Conservation (phyloP, 2,329 filamentous ascomycete genomes). For the Diaporthe nobilis region DNA sequence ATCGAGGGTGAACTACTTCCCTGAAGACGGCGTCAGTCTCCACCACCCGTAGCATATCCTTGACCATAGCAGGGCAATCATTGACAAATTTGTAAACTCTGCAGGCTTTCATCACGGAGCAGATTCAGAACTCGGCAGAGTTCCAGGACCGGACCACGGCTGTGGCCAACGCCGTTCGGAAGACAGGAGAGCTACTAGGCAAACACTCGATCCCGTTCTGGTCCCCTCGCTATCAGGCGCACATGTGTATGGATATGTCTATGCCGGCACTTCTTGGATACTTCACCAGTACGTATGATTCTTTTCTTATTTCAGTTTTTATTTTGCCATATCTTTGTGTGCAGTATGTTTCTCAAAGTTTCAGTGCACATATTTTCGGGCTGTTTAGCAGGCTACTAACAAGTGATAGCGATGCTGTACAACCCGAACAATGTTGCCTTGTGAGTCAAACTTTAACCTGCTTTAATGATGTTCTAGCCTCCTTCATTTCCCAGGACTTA, state of each 20-base stretch:
- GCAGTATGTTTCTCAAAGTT: too few relatives aligned
- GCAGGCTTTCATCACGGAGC: slow-evolving; percentile 53
- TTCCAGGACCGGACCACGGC: slow-evolving; percentile 51
- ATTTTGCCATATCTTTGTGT: not conserved
- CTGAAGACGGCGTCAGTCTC: slow-evolving; percentile 51
- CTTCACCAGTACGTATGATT: slow-evolving; percentile 54
- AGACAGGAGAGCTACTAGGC: slow-evolving; percentile 56
- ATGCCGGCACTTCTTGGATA: slow-evolving; percentile 61
- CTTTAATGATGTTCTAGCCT: rapidly evolving
- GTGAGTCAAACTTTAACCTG: not conserved
- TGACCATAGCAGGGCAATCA: slow-evolving; percentile 16
- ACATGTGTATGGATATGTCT: slow-evolving; percentile 60
- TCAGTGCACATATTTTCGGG: rapidly evolving
- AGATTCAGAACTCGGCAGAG: slow-evolving; percentile 51
- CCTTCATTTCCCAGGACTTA: not conserved
- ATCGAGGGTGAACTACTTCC: slow-evolving; percentile 36
- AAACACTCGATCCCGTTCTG: slow-evolving; percentile 61
- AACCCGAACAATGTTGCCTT: slow-evolving; percentile 60
- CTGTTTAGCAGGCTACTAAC: not conserved
- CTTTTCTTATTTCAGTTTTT: not conserved
- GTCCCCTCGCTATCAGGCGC: slow-evolving; percentile 61
- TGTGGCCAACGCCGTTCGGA: slow-evolving; percentile 49
- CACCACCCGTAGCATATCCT: not conserved
- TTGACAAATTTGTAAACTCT: slow-evolving; percentile 39
- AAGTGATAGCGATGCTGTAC: slow-evolving; percentile 57